These are phyloP conservation scores for Phytomonas sp. DNA, from an alignment of 208 protist genomes.

Conservation along the genomic window DNA sequence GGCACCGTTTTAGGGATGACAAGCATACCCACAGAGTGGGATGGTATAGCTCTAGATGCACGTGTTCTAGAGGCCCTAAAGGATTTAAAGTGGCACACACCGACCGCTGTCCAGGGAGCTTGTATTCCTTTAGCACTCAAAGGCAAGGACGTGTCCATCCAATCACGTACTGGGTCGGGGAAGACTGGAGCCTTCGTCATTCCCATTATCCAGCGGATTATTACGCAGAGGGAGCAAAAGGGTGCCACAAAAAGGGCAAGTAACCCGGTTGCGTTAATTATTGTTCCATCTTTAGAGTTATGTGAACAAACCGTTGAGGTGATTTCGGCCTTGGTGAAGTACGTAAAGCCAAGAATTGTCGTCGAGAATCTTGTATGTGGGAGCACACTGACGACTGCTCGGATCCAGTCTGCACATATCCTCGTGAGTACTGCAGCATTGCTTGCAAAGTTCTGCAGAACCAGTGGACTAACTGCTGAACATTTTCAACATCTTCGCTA, in stretches of 20 bases:
- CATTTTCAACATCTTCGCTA: slow-evolving; percentile 56
- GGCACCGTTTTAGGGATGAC: not conserved
- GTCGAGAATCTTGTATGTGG: slow-evolving; percentile 77
- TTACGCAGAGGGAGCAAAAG: slow-evolving; percentile 61
- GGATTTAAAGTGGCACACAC: slow-evolving; percentile 72
- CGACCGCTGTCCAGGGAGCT: slow-evolving; percentile 92
- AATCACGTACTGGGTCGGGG: slow-evolving; percentile 81
- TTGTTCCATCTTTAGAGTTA: slow-evolving; percentile 95
- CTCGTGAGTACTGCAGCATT: slow-evolving; percentile 77
- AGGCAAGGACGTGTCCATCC: slow-evolving; percentile 83
- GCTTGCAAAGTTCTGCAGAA: slow-evolving; percentile 58
- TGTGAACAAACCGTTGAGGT: slow-evolving; percentile 91
- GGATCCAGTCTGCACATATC: slow-evolving; percentile 70
- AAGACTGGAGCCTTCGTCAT: slow-evolving; percentile 89
- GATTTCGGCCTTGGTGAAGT: slow-evolving; percentile 59
- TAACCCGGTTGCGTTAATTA: slow-evolving; percentile 87
- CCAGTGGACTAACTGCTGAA: slow-evolving; percentile 41
- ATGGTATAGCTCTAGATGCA: slow-evolving; percentile 66
- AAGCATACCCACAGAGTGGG: slow-evolving; percentile 31
- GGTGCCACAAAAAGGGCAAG: slow-evolving; percentile 14
- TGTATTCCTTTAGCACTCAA: slow-evolving; percentile 91
- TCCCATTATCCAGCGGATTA: slow-evolving; percentile 77
- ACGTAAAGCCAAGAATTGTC: slow-evolving; percentile 65
- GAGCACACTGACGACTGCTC: slow-evolving; percentile 39
- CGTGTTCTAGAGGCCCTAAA: slow-evolving; percentile 76